Base-by-base conservation (phyloP, 352 stramenopile species). In the Phytophthora colocasiae region DNA sequence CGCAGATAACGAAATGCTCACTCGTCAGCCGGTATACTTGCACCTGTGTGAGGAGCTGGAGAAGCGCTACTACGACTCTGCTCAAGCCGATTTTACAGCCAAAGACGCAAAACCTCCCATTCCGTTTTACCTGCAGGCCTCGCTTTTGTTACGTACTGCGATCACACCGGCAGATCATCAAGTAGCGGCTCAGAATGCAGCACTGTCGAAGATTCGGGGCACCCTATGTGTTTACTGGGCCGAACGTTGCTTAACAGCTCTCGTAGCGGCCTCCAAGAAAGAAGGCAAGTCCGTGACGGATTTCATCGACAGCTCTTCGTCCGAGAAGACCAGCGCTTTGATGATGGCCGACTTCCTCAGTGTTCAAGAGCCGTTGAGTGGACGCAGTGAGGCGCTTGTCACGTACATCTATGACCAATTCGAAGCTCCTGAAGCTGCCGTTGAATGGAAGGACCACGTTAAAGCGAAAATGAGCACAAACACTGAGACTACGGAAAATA, bases 281-380 rank as follows among this genome's bases (percentile, higher is more conserved):
- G 60, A 48, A 1, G 49, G 68, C 0, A 67, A 66, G 27, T 11
- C 49, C 17, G 54, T 81, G 45, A 4, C 46, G 26, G 67, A 66
- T 34, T 82, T 77, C 48, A 55, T 75, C 31, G 48, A 17, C 7
- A 46, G 46, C 31, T 83, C 71, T 1, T 24, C 50, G 32, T 64
- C 66, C 2, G 80, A 90, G 38, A 80, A 71, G 9, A 82, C 67
- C 12, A 89, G 80, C n/a, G 85, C 85, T 4, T 50, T 95, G 53
- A 58, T 77, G 29, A 93, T 95, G 87, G 84, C 83, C 5, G 87
- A 95, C 44, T 89, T 89, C 46, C 71, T 95, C n/a, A 91, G 81
- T 60, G 78, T 92, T 1, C 78, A 93, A 47, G 15, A 52, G 32
- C 72, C 72, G n/a, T 51, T 91, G 48, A 76, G 53, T 24, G 26